phyloP scores from a whole-genome alignment of 208 protist species.

The Strigomonas culicis region DNA sequence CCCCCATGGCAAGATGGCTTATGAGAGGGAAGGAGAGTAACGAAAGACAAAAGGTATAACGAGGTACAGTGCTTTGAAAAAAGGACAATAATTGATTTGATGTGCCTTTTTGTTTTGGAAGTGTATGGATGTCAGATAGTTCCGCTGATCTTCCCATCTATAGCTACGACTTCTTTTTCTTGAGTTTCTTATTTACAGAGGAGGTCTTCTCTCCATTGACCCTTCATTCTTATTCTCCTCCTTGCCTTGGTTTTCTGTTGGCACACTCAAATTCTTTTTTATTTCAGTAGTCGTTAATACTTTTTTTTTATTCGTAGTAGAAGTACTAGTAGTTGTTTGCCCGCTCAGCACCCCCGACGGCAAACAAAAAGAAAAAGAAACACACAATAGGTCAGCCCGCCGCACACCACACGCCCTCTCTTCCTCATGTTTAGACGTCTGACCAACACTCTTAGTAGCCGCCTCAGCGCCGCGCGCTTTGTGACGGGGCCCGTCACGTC shows the following conservation, averaged over 20 bases:
- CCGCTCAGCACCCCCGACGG: not conserved
- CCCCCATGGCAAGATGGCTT: not conserved
- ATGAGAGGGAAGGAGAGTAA: not conserved
- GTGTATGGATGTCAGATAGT: too few species aligned
- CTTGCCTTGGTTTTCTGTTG: not conserved
- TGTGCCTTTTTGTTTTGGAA: too few species aligned
- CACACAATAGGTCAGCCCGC: not conserved
- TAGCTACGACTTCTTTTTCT: too few species aligned
- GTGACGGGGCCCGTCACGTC: constrained; percentile 33
- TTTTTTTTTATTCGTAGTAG: constrained; percentile 13
- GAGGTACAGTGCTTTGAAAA: not conserved
- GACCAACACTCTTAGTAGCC: constrained; percentile 7
- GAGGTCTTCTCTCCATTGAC: constrained; percentile 7
- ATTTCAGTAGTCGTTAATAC: not conserved
- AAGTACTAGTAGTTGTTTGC: not conserved
- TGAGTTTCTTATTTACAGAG: too few species aligned
- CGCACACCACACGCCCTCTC: not conserved
- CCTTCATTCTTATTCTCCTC: constrained; percentile 3
- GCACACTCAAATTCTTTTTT: too few species aligned
- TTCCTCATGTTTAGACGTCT: constrained; percentile 9
- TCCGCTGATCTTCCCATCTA: too few species aligned
- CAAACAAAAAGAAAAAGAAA: constrained; percentile 4
- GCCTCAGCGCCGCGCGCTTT: not conserved
- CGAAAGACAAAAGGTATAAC: not conserved
- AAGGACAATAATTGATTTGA: too few species aligned